These are phyloP conservation scores for Neurospora sp. DNA, from an alignment of 495 filamentous ascomycete genomes.

Conservation along the genomic window DNA sequence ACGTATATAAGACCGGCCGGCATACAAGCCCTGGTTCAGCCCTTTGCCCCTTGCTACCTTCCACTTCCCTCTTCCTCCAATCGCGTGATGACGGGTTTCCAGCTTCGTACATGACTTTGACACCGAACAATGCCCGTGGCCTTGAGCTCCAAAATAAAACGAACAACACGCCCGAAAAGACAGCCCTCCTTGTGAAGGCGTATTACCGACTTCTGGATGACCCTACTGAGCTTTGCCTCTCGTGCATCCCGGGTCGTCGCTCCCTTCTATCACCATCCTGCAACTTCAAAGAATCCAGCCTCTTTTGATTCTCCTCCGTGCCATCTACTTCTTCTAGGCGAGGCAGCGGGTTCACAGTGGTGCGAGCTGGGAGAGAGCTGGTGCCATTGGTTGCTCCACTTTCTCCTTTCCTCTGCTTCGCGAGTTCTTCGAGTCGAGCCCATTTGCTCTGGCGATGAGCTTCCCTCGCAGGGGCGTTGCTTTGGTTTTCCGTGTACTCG, in stretches of 20 bases:
- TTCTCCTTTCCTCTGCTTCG: constrained; percentile 44
- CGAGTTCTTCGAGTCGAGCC: constrained; percentile 74
- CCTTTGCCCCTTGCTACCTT: background rate
- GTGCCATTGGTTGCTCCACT: constrained; percentile 20
- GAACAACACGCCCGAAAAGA: background rate
- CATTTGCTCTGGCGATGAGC: constrained; percentile 70
- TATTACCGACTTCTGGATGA: constrained; percentile 32
- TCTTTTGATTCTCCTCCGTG: constrained; percentile 72
- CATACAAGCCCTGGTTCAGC: background rate
- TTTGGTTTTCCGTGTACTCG: constrained; percentile 95
- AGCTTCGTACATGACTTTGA: background rate
- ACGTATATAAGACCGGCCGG: background rate
- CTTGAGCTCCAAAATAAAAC: background rate
- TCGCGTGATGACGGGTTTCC: background rate
- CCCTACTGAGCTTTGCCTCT: constrained; percentile 40
- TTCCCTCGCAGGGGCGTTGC: constrained; percentile 69
- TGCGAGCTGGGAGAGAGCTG: constrained; percentile 8
- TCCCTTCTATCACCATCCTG: constrained; percentile 51
- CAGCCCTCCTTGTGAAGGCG: background rate
- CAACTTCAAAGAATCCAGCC: constrained; percentile 73
- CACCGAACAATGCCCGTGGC: background rate
- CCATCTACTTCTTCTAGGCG: constrained; percentile 60
- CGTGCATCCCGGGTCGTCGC: constrained; percentile 33
- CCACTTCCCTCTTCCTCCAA: background rate
- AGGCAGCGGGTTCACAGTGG: constrained; percentile 20